Conservation (phyloP, 192 early-diverging fungal genomes). For the Coemansia umbellata region DNA sequence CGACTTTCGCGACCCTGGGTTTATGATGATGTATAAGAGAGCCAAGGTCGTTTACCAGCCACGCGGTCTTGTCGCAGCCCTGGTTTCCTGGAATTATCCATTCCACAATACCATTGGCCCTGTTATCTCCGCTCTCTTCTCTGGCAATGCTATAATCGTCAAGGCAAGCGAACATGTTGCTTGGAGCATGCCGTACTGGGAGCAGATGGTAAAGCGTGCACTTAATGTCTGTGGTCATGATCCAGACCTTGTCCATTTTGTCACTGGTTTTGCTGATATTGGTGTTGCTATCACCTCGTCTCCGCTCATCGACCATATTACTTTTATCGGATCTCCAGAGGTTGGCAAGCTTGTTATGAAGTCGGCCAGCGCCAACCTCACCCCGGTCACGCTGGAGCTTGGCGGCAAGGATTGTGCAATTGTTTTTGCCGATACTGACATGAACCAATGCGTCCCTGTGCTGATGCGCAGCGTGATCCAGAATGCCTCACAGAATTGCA, state of each 20-base stretch:
- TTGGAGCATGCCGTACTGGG: constrained; percentile 71
- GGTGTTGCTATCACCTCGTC: constrained; percentile 66
- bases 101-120: constrained; percentile 78
- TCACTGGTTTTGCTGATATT: constrained; percentile 77
- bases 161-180: constrained; percentile 83
- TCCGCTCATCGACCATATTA: constrained; percentile 67
- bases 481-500: constrained; percentile 87
- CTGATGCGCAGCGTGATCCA: constrained; percentile 83
- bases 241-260: constrained; percentile 72
- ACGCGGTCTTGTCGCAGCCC: constrained; percentile 73
- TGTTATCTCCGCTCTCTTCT: constrained; percentile 74
- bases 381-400: constrained; percentile 83
- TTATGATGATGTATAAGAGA: constrained; percentile 72
- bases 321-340: constrained; percentile 81
- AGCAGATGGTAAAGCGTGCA: constrained; percentile 60
- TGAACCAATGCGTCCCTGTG: constrained; percentile 63
- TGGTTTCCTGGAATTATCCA: constrained; percentile 90
- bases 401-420: constrained; percentile 90
- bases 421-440: constrained; percentile 68
- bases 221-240: constrained; percentile 70
- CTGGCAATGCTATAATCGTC: constrained; percentile 82
- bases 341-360: constrained; percentile 77
- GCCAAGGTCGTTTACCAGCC: constrained; percentile 77
- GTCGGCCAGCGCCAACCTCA: constrained; percentile 66
- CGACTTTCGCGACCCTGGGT: constrained; percentile 62